phyloP scores from a whole-genome alignment of 192 early-diverging fungal genomes.

The Podila epicladia region DNA sequence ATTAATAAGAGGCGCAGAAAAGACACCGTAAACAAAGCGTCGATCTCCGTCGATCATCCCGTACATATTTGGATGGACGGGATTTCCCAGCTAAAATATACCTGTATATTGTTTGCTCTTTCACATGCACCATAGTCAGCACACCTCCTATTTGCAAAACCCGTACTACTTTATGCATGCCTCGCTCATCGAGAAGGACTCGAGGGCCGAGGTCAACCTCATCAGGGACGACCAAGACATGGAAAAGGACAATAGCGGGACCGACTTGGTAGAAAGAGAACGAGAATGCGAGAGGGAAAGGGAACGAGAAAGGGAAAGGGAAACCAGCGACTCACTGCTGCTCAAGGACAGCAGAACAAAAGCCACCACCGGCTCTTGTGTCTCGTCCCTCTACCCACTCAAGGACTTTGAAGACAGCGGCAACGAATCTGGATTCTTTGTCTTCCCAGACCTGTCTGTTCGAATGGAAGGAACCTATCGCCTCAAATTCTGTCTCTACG shows the following conservation, averaged over 20 bases:
- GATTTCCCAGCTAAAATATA: no score
- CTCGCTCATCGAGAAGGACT: slow-evolving; percentile 84
- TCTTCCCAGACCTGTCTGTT: slow-evolving; percentile 96
- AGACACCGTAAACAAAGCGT: no score
- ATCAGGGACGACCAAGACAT: slow-evolving; percentile 87
- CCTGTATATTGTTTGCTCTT: no score
- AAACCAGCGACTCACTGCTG: slow-evolving; percentile 75
- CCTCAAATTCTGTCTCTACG: slow-evolving; percentile 89
- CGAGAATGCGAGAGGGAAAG: slow-evolving; percentile 18
- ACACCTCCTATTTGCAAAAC: slow-evolving; percentile 70
- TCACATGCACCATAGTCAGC: slow-evolving; percentile 7
- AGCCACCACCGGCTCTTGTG: slow-evolving; percentile 91
- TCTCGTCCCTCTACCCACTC: slow-evolving; percentile 90
- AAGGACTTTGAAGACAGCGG: slow-evolving; percentile 84
- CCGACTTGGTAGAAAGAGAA: neutral
- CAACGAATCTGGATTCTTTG: slow-evolving; percentile 94
- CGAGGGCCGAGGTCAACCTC: slow-evolving; percentile 88
- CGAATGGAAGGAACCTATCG: slow-evolving; percentile 91
- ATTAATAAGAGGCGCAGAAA: no score
- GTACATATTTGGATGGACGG: no score
- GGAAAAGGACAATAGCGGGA: neutral
- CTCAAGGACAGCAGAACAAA: slow-evolving; percentile 89
- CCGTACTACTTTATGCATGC: slow-evolving; percentile 99
- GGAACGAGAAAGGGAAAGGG: slow-evolving; percentile 21
- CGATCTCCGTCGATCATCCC: no score